Percentiles rank a stretch among this genome's conserved stretches.
These are phyloP conservation scores for Ceratocystis huliohia DNA, from an alignment of 2,329 filamentous ascomycete species.

Conservation along the genomic window DNA sequence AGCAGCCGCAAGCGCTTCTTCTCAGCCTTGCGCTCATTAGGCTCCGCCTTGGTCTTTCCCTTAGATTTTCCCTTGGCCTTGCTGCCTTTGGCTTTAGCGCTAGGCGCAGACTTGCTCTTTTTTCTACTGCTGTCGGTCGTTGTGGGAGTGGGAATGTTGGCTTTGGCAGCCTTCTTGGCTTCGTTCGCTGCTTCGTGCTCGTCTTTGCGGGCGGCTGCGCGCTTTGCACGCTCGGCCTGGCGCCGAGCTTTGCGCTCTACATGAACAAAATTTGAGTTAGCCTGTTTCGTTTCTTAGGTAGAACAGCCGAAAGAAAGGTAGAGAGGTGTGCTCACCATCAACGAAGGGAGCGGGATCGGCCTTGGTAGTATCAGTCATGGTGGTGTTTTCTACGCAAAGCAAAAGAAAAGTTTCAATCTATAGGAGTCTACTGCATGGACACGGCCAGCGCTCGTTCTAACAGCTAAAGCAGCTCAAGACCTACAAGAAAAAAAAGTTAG, in stretches of 20 bases:
- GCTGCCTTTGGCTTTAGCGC: slow-evolving; percentile 1
- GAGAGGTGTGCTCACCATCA: slow-evolving; percentile 14
- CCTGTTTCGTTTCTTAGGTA: neutral
- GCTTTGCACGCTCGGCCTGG: slow-evolving; percentile 19
- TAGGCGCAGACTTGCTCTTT: neutral
- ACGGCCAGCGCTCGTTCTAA: too few species aligned
- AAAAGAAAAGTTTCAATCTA: neutral
- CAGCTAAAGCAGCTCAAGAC: too few species aligned
- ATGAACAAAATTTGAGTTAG: neutral
- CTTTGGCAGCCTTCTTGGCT: slow-evolving; percentile 8
- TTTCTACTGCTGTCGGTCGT: neutral
- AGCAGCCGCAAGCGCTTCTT: slow-evolving; percentile 31
- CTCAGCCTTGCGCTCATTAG: slow-evolving; percentile 27
- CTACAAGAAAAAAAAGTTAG: slow-evolving; percentile 19
- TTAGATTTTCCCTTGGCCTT: slow-evolving; percentile 23
- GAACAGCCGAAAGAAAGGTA: neutral
- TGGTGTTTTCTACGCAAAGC: neutral
- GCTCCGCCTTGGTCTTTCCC: slow-evolving; percentile 27
- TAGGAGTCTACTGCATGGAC: too few species aligned
- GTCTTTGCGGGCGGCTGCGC: slow-evolving; percentile 12
- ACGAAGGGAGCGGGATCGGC: slow-evolving; percentile 14
- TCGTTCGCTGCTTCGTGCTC: slow-evolving; percentile 7
- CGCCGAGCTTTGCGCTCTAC: slow-evolving; percentile 20
- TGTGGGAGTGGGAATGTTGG: slow-evolving; percentile 8
- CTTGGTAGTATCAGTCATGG: slow-evolving; percentile 12